Conservation (phyloP, 2,329 filamentous ascomycete species). For the Tolypocladium tundrense region DNA sequence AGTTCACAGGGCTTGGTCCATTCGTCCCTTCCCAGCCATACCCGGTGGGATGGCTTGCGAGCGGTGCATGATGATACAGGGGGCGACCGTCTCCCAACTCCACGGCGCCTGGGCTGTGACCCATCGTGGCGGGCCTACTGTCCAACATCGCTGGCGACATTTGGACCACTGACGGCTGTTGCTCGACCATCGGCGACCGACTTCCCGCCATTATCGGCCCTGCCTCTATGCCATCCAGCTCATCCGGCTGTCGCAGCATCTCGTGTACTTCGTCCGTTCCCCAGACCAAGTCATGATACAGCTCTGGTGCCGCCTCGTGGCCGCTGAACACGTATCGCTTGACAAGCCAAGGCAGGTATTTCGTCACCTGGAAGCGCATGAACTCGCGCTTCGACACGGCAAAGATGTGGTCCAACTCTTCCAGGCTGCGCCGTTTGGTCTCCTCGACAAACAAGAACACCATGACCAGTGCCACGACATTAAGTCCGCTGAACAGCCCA, state of each 20-base stretch:
- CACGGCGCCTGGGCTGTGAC: not conserved
- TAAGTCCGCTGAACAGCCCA: slow-evolving; percentile 35
- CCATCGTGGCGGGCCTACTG: not conserved
- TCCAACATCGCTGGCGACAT: not conserved
- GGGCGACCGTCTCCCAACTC: not conserved
- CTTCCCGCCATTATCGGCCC: not conserved
- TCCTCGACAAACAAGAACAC: slow-evolving; percentile 34
- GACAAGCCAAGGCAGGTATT: slow-evolving; percentile 26
- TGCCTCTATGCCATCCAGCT: not conserved
- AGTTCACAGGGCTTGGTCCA: no score
- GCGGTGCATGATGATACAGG: not conserved
- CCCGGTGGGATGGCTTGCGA: not conserved
- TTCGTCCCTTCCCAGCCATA: no score
- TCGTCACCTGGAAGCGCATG: slow-evolving; percentile 21
- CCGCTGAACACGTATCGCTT: slow-evolving; percentile 13
- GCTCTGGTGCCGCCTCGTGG: slow-evolving; percentile 13
- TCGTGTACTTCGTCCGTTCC: slow-evolving; percentile 4
- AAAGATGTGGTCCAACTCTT: slow-evolving; percentile 30
- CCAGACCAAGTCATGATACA: slow-evolving; percentile 24
- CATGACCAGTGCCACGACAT: slow-evolving; percentile 32
- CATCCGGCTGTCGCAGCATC: not conserved
- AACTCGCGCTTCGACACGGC: slow-evolving; percentile 26
- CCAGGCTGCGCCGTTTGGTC: slow-evolving; percentile 28
- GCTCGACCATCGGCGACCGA: not conserved
- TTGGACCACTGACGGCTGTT: not conserved